Conservation (phyloP, 2,329 filamentous ascomycete genomes). For the Colletotrichum sp. region DNA sequence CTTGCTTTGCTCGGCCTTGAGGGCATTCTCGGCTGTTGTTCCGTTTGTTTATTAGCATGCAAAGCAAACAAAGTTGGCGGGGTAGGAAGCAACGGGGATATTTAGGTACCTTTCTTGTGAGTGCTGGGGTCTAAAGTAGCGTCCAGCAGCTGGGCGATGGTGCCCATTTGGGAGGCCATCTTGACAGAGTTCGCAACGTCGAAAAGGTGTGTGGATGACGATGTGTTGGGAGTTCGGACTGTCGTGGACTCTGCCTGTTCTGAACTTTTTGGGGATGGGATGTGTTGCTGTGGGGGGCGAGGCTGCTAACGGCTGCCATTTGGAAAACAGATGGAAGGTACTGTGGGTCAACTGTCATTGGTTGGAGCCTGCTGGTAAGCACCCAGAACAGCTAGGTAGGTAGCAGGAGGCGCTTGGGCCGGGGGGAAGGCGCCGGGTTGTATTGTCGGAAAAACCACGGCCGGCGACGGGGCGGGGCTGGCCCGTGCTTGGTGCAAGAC, state of each 20-base stretch:
- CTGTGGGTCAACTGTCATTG: conserved; percentile 14
- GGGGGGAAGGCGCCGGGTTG: not conserved
- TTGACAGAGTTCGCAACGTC: conserved; percentile 31
- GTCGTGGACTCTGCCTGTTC: conserved; percentile 3
- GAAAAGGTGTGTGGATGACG: not conserved
- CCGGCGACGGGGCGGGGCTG: not conserved
- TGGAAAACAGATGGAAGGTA: conserved; percentile 12
- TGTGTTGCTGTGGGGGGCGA: conserved; percentile 19
- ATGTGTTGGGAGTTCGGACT: not conserved
- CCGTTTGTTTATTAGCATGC: conserved; percentile 38
- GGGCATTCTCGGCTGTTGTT: conserved; percentile 75
- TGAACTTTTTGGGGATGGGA: conserved; percentile 18
- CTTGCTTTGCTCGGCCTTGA: conserved; percentile 81
- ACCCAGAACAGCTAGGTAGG: not conserved
- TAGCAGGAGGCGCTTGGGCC: not conserved
- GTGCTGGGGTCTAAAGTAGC: conserved; percentile 87
- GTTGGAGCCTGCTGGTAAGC: not conserved
- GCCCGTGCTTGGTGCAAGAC: not conserved
- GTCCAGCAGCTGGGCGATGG: conserved; percentile 83
- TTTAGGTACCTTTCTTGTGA: conserved; percentile 80
- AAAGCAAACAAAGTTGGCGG: conserved; percentile 31
- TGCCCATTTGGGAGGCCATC: conserved; percentile 63
- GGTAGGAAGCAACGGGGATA: conserved; percentile 26
- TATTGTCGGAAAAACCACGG: conserved; percentile 15
- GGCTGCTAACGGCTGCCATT: conserved; percentile 3